Conservation (phyloP, 2,329 filamentous ascomycete species). For the Paracorniculantispora psalliotae region DNA sequence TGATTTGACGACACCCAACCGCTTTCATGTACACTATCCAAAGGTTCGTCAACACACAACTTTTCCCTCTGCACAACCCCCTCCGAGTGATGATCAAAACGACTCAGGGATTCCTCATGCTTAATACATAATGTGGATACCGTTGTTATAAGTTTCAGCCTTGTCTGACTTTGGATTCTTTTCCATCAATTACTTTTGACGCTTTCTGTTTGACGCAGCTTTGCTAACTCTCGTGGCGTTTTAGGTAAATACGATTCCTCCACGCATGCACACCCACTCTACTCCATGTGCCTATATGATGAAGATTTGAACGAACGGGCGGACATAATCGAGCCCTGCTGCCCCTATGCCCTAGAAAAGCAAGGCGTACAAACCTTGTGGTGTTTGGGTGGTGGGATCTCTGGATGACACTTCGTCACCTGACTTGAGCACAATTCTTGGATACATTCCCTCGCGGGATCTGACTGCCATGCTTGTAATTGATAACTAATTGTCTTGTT, state of each 20-base stretch:
- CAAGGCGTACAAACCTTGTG: conserved; percentile 60
- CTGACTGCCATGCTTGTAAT: neutral
- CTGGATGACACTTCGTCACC: conserved; percentile 64
- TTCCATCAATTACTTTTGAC: conserved; percentile 20
- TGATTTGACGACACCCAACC: neutral
- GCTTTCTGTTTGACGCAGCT: conserved; percentile 8
- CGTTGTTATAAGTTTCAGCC: conserved; percentile 60
- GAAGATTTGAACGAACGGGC: conserved; percentile 66
- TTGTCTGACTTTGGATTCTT: conserved; percentile 53
- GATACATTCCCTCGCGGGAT: neutral
- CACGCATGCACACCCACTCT: conserved; percentile 26
- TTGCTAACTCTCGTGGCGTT: conserved; percentile 33
- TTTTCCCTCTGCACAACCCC: conserved; percentile 15
- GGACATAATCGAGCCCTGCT: conserved; percentile 58
- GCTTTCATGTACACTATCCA: conserved; percentile 23
- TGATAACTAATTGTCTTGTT: conserved; percentile 26
- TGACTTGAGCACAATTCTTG: conserved; percentile 36
- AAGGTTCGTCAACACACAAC: conserved; percentile 39
- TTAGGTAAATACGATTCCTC: conserved; percentile 36
- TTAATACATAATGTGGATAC: conserved; percentile 61
- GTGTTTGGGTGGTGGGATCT: conserved; percentile 45
- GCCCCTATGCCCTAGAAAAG: conserved; percentile 42
- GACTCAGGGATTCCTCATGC: conserved; percentile 64
- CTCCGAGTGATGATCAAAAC: conserved; percentile 55
- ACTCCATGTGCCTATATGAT: conserved; percentile 39